Conservation (phyloP, 495 filamentous ascomycete species). For the Penicillium psychrofluorescens region DNA sequence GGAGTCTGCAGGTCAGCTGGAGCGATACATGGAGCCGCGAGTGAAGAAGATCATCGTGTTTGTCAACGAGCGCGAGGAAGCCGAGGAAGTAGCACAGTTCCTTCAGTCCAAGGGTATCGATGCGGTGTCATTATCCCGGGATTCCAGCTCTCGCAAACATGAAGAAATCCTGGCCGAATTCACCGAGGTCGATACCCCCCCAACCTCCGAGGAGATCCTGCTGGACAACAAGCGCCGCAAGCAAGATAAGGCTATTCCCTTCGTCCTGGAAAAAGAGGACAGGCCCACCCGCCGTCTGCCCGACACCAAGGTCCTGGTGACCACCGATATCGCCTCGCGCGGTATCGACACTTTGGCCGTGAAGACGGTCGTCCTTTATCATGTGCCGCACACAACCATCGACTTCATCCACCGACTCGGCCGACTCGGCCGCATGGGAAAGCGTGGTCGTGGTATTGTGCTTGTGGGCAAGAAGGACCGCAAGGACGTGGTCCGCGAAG, state of each 20-base stretch:
- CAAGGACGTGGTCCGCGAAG: constrained; percentile 84
- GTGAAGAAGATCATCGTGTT: constrained; percentile 89
- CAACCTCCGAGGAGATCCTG: constrained; percentile 34
- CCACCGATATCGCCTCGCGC: constrained; percentile 84
- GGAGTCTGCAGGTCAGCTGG: constrained; percentile 25
- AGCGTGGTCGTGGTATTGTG: constrained; percentile 81
- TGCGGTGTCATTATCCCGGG: constrained; percentile 72
- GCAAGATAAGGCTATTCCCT: constrained; percentile 28
- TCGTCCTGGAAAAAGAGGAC: constrained; percentile 16
- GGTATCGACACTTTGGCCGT: constrained; percentile 95
- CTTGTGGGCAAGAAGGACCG: constrained; percentile 84
- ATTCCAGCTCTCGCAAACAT: constrained; percentile 65
- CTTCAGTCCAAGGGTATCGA: constrained; percentile 81
- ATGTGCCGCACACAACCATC: constrained; percentile 91
- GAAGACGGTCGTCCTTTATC: constrained; percentile 83
- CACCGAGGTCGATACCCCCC: constrained; percentile 49
- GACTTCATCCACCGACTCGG: constrained; percentile 97
- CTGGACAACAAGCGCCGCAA: constrained; percentile 16
- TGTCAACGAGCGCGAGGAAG: constrained; percentile 92
- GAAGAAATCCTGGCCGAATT: constrained; percentile 70
- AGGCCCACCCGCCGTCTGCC: constrained; percentile 31
- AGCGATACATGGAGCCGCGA: constrained; percentile 36
- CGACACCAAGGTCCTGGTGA: constrained; percentile 85
- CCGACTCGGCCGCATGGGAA: constrained; percentile 84
- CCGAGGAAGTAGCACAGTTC: constrained; percentile 71